A percentile compares a stretch with the other conserved stretches of the same genome.
Evolutionary conservation across 805 yeast species (phyloP).

Genomic region (Candida easanensis): DNA sequence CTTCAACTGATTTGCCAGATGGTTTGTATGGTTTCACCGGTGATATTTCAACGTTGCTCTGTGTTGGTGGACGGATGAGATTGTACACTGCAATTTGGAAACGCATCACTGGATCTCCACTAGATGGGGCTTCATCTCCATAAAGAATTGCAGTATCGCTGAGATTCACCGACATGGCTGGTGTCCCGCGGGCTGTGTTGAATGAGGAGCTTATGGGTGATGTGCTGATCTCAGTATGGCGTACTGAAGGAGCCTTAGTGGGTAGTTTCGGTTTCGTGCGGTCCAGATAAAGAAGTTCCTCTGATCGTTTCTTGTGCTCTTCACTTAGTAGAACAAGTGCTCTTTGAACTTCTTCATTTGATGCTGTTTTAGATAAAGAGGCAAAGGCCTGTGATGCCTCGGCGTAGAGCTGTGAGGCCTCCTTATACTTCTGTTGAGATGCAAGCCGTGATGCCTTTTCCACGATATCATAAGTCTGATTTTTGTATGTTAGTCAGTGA

Average conservation of each 20-base stretch:
- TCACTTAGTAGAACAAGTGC: slow-evolving; percentile 31
- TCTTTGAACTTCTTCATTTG: slow-evolving; percentile 27
- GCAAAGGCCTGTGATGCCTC: slow-evolving; percentile 35
- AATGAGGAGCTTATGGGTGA: slow-evolving; percentile 4
- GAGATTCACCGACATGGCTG: slow-evolving; percentile 4
- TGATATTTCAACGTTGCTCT: slow-evolving; percentile 1
- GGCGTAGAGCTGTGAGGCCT: slow-evolving; percentile 38
- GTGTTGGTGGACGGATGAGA: slow-evolving; percentile 21
- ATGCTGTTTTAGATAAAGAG: slow-evolving; percentile 23
- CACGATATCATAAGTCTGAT: slow-evolving; percentile 25
- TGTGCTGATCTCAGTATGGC: neutral
- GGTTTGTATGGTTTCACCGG: slow-evolving; percentile 7
- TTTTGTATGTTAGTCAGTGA: neutral
- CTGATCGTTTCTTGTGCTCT: slow-evolving; percentile 30
- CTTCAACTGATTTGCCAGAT: slow-evolving; percentile 28
- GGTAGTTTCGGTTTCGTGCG: slow-evolving; percentile 4
- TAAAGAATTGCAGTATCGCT: slow-evolving; percentile 9
- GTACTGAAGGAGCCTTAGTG: neutral
- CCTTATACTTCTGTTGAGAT: slow-evolving; percentile 38
- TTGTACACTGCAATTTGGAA: slow-evolving; percentile 24
- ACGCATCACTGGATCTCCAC: slow-evolving; percentile 21
- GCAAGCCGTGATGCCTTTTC: slow-evolving; percentile 51
- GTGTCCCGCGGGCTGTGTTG: slow-evolving; percentile 1
- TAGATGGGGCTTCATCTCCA: neutral
- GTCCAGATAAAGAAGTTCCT: slow-evolving; percentile 23